phyloP scores from a whole-genome alignment of 352 stramenopile genomes.

The Globisporangium middletonii region DNA sequence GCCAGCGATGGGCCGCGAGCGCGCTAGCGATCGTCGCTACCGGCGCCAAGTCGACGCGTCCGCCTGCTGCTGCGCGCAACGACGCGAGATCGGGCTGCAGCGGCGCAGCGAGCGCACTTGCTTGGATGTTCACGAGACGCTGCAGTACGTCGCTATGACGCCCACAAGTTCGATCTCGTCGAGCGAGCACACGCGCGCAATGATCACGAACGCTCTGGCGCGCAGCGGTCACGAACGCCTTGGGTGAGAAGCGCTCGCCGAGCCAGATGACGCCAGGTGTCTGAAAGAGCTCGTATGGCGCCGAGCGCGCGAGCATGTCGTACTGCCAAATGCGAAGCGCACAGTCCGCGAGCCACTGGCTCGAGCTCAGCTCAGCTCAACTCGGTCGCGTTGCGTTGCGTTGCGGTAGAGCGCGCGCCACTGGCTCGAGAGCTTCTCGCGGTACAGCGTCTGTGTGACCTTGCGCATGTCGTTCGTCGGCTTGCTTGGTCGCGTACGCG shows the following conservation, averaged over 20 bases:
- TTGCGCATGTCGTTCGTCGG: slow-evolving; percentile 84
- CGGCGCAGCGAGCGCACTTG: no score
- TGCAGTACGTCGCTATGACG: no score
- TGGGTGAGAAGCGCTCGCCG: slow-evolving; percentile 88
- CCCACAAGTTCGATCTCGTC: slow-evolving; percentile 85
- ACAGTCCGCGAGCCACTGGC: slow-evolving; percentile 85
- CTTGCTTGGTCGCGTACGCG: slow-evolving; percentile 77
- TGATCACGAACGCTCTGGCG: slow-evolving; percentile 87
- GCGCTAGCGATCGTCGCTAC: no score
- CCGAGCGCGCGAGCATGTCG: slow-evolving; percentile 32
- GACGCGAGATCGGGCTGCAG: no score
- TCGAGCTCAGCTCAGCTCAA: slow-evolving; percentile 61
- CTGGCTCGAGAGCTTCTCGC: slow-evolving; percentile 53
- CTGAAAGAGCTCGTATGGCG: slow-evolving; percentile 32
- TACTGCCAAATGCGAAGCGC: slow-evolving; percentile 66
- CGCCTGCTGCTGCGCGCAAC: no score
- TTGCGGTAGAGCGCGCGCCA: slow-evolving; percentile 58
- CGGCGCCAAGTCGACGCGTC: no score
- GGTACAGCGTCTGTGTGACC: slow-evolving; percentile 68
- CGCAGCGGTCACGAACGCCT: slow-evolving; percentile 90
- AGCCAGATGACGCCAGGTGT: slow-evolving; percentile 70
- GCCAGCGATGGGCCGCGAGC: no score
- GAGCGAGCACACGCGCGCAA: slow-evolving; percentile 71
- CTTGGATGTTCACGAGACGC: no score
- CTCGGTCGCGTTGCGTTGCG: slow-evolving; percentile 42